Evolutionary conservation across 345 rosid species (phyloP).

Genomic region (Eucalyptus sp.): DNA sequence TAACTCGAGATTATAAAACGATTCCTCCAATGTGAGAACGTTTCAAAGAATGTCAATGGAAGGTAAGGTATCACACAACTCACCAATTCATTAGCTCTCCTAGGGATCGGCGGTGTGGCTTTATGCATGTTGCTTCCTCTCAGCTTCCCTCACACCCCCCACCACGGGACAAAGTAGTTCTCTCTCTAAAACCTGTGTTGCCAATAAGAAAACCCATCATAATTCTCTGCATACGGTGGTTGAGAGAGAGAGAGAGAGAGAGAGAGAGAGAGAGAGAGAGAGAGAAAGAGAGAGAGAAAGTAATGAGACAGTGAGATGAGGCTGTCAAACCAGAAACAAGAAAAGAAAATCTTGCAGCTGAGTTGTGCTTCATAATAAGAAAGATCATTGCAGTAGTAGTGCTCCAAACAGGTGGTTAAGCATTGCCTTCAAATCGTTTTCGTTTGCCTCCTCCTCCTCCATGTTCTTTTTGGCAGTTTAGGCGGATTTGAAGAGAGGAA

Average conservation of each 20-base stretch:
- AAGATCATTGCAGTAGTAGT: neutral
- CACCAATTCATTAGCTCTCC: neutral
- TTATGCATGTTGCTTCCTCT: slow-evolving; percentile 4
- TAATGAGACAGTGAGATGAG: slow-evolving; percentile 6
- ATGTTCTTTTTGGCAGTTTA: neutral
- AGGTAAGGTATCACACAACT: neutral
- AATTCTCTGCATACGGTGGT: neutral
- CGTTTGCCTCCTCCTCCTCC: neutral
- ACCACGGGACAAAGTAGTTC: neutral
- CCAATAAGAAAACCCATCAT: neutral
- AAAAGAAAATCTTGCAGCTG: neutral
- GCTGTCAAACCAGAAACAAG: slow-evolving; percentile 9
- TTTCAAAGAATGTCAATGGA: neutral
- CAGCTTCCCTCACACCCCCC: neutral
- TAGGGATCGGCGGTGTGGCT: neutral
- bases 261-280: neutral
- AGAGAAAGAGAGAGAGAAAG: neutral
- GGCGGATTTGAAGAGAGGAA: neutral
- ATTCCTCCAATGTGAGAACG: neutral
- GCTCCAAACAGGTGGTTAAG: neutral
- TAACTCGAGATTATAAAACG: neutral
- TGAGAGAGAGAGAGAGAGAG: neutral
- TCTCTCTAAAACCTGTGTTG: neutral
- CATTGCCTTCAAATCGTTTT: neutral
- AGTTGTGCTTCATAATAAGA: neutral